These are phyloP conservation scores for Orychophragmus violaceus DNA, from an alignment of 345 rosid species.

Conservation along the genomic window DNA sequence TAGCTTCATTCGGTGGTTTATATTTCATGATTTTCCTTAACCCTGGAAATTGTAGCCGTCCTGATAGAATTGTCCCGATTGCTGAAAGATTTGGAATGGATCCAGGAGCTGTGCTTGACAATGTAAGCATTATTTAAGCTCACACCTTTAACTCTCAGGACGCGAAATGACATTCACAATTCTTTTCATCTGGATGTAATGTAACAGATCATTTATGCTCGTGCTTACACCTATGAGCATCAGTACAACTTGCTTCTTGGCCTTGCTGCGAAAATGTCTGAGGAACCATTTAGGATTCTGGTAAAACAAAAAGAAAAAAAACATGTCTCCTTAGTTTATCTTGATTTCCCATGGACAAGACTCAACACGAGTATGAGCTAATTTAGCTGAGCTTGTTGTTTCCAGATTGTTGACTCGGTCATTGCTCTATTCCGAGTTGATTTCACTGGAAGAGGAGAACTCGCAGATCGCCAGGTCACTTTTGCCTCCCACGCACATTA, in stretches of 20 bases:
- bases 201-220: slow-evolving; percentile 84
- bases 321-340: neutral
- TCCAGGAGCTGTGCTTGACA: slow-evolving; percentile 92
- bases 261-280: slow-evolving; percentile 92
- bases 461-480: slow-evolving; percentile 77
- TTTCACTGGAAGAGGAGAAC: slow-evolving; percentile 90
- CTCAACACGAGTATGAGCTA: neutral
- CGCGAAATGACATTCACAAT: neutral
- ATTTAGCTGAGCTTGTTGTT: slow-evolving; percentile 8
- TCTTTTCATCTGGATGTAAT: slow-evolving; percentile 20
- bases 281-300: slow-evolving; percentile 83
- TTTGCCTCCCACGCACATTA: neutral
- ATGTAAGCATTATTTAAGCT: slow-evolving; percentile 36
- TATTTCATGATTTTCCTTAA: slow-evolving; percentile 28
- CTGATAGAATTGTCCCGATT: slow-evolving; percentile 77
- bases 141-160: neutral
- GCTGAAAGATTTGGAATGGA: slow-evolving; percentile 99
- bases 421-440: slow-evolving; percentile 83
- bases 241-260: slow-evolving; percentile 86
- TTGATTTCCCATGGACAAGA: neutral
- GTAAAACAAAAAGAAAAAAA: slow-evolving; percentile 29
- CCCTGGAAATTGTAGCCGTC: slow-evolving; percentile 51
- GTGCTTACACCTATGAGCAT: slow-evolving; percentile 84
- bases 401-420: slow-evolving; percentile 77
- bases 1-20: neutral